phyloP scores from a whole-genome alignment of 1,284 basidiomycete species.

The Cystobasidium sp. region DNA sequence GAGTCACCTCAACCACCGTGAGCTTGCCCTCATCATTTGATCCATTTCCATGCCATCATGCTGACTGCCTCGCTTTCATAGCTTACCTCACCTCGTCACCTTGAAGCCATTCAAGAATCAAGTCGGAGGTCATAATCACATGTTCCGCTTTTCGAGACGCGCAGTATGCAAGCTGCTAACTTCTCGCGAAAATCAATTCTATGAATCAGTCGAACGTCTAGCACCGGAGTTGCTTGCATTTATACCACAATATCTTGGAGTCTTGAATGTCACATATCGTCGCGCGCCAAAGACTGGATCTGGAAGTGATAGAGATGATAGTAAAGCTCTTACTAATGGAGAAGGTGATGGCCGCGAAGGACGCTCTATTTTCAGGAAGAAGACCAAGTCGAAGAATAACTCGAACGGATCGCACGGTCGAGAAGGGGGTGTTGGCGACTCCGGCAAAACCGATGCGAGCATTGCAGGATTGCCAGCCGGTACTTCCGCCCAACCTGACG shows the following conservation, averaged over 20 bases:
- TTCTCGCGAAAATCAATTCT: conserved; percentile 91
- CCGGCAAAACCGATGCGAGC: not conserved
- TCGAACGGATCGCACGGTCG: not conserved
- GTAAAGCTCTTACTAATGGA: not conserved
- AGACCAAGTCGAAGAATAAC: conserved; percentile 25
- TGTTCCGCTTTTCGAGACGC: conserved; percentile 96
- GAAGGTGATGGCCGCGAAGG: conserved; percentile 31
- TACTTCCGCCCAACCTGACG: conserved; percentile 8
- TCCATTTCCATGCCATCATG: not conserved
- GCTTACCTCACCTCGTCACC: conserved; percentile 65
- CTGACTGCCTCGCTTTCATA: not conserved
- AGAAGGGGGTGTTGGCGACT: not conserved
- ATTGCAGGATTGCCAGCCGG: conserved; percentile 17
- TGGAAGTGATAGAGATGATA: conserved; percentile 17
- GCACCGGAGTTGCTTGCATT: conserved; percentile 88
- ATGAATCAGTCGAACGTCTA: conserved; percentile 92
- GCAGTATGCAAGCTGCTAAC: conserved; percentile 92
- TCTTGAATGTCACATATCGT: conserved; percentile 96
- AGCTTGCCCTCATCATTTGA: conserved; percentile 1
- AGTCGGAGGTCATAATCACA: conserved; percentile 94
- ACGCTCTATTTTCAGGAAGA: conserved; percentile 35
- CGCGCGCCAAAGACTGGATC: conserved; percentile 42
- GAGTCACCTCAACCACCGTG: conserved; percentile 28
- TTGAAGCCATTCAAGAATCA: conserved; percentile 95
- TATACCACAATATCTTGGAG: conserved; percentile 94